These are phyloP conservation scores for Wickerhamia fluorescens DNA, from an alignment of 805 yeast genomes.

Conservation along the genomic window DNA sequence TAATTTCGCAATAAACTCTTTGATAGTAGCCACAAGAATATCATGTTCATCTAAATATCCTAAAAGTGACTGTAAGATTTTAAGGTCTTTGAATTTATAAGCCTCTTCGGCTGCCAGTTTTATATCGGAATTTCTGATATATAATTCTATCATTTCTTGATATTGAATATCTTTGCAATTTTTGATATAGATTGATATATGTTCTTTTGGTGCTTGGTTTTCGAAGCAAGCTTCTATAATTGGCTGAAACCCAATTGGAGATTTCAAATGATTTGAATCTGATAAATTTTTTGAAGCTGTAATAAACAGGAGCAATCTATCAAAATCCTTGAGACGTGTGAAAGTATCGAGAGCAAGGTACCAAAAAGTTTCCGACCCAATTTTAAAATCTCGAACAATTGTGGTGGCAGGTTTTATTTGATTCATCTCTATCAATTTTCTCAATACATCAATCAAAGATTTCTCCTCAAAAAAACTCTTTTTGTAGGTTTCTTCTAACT, in stretches of 20 bases:
- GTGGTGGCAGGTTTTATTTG: constrained; percentile 46
- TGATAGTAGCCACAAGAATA: too few relatives aligned
- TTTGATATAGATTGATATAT: constrained; percentile 54
- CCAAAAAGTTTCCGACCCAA: constrained; percentile 52
- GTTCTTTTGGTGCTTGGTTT: constrained; percentile 47
- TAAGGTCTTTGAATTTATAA: constrained; percentile 36
- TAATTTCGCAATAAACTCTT: constrained; percentile 17
- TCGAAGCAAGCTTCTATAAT: constrained; percentile 48
- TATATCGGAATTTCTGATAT: constrained; percentile 44
- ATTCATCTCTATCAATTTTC: constrained; percentile 26
- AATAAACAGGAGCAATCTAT: constrained; percentile 39
- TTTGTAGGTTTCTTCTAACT: constrained; percentile 27
- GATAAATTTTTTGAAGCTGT: constrained; percentile 26
- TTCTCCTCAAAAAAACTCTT: constrained; percentile 20
- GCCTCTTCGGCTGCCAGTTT: constrained; percentile 46
- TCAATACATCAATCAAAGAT: constrained; percentile 20
- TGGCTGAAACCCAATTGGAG: constrained; percentile 68
- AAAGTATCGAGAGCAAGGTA: constrained; percentile 45
- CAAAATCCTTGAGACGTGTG: constrained; percentile 44
- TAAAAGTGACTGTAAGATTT: constrained; percentile 7
- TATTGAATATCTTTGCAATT: constrained; percentile 41
- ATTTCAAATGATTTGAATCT: constrained; percentile 39
- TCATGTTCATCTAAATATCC: too few relatives aligned
- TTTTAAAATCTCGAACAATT: constrained; percentile 45
- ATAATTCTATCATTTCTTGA: constrained; percentile 44